phyloP scores from a whole-genome alignment of 495 filamentous ascomycete genomes.

The Hypoxylon crocopeplum region DNA sequence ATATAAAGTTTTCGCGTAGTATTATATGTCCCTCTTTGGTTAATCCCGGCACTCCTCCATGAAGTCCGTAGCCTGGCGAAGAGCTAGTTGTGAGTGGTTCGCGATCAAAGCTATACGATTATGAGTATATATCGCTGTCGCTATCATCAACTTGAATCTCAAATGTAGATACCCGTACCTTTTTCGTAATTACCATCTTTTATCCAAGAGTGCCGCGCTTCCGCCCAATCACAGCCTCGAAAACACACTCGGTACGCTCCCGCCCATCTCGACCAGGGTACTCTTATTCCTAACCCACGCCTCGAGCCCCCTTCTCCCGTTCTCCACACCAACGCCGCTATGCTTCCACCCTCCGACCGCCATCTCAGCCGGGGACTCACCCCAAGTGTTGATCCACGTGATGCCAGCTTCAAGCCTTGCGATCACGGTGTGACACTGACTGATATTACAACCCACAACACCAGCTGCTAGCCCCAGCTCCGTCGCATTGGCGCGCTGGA shows the following conservation, averaged over 20 bases:
- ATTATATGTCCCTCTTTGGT: too few species aligned
- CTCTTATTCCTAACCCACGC: constrained; percentile 84
- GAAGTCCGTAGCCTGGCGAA: too few species aligned
- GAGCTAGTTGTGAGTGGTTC: too few species aligned
- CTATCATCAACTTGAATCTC: too few species aligned
- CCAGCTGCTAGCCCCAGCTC: constrained; percentile 77
- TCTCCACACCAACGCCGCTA: constrained; percentile 57
- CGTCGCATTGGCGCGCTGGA: constrained; percentile 74
- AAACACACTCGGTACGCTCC: constrained; percentile 71
- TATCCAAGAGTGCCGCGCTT: too few species aligned
- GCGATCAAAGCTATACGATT: too few species aligned
- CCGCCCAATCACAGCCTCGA: constrained; percentile 50
- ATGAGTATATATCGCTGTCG: too few species aligned
- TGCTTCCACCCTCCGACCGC: constrained; percentile 59
- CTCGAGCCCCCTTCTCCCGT: constrained; percentile 74
- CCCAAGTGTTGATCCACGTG: constrained; percentile 60
- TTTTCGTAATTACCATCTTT: too few species aligned
- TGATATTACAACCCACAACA: constrained; percentile 77
- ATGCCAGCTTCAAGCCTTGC: constrained; percentile 73
- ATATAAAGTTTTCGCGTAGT: too few species aligned
- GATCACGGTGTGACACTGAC: constrained; percentile 72
- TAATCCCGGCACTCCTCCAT: too few species aligned
- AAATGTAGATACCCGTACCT: too few species aligned
- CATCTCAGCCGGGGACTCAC: constrained; percentile 59
- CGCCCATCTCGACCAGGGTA: constrained; percentile 79